These are phyloP conservation scores for Termitomyces sp. DNA, from an alignment of 768 basidiomycete species.

Conservation along the genomic window DNA sequence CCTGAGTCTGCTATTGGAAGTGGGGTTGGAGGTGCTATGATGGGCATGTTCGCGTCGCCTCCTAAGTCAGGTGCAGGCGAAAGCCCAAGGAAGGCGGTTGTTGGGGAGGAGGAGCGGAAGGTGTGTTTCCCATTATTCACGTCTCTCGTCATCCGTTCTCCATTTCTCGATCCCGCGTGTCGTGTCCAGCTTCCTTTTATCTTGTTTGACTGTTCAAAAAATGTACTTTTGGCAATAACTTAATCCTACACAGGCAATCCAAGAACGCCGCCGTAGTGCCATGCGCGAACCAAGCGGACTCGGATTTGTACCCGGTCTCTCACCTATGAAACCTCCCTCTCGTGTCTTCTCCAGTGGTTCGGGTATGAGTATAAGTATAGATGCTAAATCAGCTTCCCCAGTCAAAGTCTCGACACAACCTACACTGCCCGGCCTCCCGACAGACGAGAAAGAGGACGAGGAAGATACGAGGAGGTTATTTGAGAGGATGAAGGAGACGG, in stretches of 20 bases:
- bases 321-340: conserved; percentile 17
- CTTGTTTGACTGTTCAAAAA: background rate
- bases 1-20: background rate
- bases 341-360: background rate
- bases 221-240: background rate
- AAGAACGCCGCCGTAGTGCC: conserved; percentile 57
- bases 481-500: conserved; percentile 44
- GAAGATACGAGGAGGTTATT: conserved; percentile 36
- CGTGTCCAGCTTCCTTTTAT: no score
- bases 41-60: background rate
- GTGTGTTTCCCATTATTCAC: conserved; percentile 13
- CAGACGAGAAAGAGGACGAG: conserved; percentile 20
- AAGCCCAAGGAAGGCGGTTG: conserved; percentile 17
- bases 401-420: background rate
- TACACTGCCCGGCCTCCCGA: background rate
- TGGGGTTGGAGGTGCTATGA: background rate
- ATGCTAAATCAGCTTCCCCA: background rate
- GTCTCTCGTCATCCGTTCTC: background rate
- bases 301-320: conserved; percentile 43
- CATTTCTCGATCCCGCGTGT: no score
- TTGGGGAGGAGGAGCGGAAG: conserved; percentile 44
- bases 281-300: conserved; percentile 41
- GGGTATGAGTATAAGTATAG: background rate
- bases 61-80: no score
- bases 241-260: conserved; percentile 40